A percentile compares a stretch with the other conserved stretches of the same genome.
Conservation (phyloP, 106 monocot genomes). For the Amphibolis antarctica region DNA sequence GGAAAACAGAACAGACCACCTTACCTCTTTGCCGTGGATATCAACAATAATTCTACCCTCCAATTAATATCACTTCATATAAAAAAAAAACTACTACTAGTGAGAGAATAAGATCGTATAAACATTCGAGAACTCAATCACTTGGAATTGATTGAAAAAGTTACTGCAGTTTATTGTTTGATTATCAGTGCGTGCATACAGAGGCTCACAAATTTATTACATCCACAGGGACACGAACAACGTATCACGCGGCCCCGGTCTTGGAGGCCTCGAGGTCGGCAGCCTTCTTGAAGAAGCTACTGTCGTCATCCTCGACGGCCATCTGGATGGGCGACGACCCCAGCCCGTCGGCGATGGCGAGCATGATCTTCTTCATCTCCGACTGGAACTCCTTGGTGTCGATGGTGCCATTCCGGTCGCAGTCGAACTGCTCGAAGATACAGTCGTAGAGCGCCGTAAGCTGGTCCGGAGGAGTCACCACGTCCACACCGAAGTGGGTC, state of each 20-base stretch:
- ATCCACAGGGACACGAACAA: no score
- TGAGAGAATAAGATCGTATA: no score
- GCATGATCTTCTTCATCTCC: slow-evolving; percentile 21
- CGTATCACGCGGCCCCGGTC: slow-evolving; percentile 8
- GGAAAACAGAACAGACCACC: no score
- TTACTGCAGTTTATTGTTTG: no score
- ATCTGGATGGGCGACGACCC: slow-evolving; percentile 53
- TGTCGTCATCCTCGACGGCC: slow-evolving; percentile 41
- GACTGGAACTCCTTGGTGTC: slow-evolving; percentile 20
- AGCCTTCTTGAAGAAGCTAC: slow-evolving; percentile 40
- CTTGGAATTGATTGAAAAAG: no score
- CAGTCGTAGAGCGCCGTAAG: slow-evolving; percentile 64
- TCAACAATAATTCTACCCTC: no score
- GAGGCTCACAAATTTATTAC: no score
- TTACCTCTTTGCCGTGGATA: no score
- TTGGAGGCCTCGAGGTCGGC: slow-evolving; percentile 60
- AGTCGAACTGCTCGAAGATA: slow-evolving; percentile 53
- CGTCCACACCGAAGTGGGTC: slow-evolving; percentile 42
- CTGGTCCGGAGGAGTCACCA: slow-evolving; percentile 36
- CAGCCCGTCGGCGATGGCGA: slow-evolving; percentile 29
- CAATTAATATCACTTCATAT: no score
- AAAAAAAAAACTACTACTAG: no score
- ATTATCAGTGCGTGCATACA: no score
- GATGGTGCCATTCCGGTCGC: slow-evolving; percentile 15
- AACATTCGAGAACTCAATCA: no score